Percentiles rank a stretch among this genome's conserved stretches.
Evolutionary conservation across 768 basidiomycete species (phyloP).

Genomic region (Candolleomyces aberdarensis): DNA sequence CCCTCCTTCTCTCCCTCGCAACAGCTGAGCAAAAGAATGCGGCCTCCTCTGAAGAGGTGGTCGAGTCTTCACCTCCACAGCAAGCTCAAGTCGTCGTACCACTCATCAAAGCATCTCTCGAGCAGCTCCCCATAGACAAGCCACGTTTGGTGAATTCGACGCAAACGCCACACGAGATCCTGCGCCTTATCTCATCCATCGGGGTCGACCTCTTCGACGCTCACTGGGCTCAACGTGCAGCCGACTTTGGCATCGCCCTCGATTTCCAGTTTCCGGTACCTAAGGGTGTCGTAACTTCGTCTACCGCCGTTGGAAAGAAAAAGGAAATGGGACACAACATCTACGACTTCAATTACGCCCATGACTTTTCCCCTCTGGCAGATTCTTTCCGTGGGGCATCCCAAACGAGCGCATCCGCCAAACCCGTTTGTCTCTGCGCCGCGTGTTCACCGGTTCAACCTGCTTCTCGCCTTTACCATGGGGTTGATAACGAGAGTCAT

Average conservation of each 20-base stretch:
- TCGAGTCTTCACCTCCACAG: not conserved
- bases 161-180: slow-evolving; percentile 71
- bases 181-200: slow-evolving; percentile 56
- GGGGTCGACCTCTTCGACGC: slow-evolving; percentile 80
- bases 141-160: slow-evolving; percentile 58
- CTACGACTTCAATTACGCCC: slow-evolving; percentile 53
- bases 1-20: slow-evolving; percentile 22
- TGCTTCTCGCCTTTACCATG: slow-evolving; percentile 39
- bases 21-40: not conserved
- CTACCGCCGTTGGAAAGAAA: slow-evolving; percentile 17
- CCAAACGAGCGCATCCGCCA: not conserved
- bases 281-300: not conserved
- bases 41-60: not conserved
- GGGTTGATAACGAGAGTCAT: slow-evolving; percentile 29
- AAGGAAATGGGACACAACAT: slow-evolving; percentile 69
- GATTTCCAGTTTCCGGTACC: slow-evolving; percentile 71
- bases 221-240: slow-evolving; percentile 66
- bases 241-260: slow-evolving; percentile 68
- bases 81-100: slow-evolving; percentile 10
- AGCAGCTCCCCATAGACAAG: slow-evolving; percentile 49
- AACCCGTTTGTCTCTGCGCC: slow-evolving; percentile 43
- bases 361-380: slow-evolving; percentile 59
- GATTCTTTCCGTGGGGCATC: slow-evolving; percentile 29
- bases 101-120: slow-evolving; percentile 60
- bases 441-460: slow-evolving; percentile 52